phyloP scores from a whole-genome alignment of 2,329 filamentous ascomycete species.

The Neopestalotiopsis sp. region DNA sequence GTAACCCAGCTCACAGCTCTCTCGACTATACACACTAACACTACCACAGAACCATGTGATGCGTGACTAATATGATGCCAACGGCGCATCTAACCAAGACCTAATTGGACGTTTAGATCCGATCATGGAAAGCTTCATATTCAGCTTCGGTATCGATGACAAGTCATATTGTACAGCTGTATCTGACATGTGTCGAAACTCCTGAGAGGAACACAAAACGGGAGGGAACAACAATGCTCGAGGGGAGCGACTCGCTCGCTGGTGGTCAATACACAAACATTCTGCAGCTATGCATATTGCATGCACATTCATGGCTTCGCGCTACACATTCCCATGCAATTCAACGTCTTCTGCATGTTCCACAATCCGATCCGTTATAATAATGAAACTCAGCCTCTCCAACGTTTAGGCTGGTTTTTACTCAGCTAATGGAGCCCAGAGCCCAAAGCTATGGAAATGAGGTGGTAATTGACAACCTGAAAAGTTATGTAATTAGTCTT shows the following conservation, averaged over 20 bases:
- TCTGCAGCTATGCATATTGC: neutral
- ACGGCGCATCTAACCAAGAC: neutral
- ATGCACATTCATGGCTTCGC: too few relatives aligned
- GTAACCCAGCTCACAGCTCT: neutral
- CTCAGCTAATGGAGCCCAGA: neutral
- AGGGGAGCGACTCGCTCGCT: neutral
- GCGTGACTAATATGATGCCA: neutral
- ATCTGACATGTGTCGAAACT: neutral
- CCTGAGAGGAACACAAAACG: neutral
- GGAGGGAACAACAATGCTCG: too few relatives aligned
- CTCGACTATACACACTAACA: neutral
- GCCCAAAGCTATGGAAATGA: neutral
- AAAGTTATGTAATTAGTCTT: neutral
- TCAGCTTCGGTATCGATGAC: neutral
- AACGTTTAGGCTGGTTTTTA: too few relatives aligned
- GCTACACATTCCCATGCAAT: too few relatives aligned
- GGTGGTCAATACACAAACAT: neutral
- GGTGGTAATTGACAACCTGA: neutral
- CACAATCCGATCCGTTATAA: constrained; percentile 5
- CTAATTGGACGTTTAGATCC: neutral
- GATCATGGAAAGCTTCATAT: neutral
- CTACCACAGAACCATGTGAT: neutral
- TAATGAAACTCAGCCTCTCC: neutral
- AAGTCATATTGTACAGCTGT: neutral
- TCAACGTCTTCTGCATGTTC: neutral